These are phyloP conservation scores for Pyrus betulifolia DNA, from an alignment of 306 rosid genomes.

Conservation along the genomic window DNA sequence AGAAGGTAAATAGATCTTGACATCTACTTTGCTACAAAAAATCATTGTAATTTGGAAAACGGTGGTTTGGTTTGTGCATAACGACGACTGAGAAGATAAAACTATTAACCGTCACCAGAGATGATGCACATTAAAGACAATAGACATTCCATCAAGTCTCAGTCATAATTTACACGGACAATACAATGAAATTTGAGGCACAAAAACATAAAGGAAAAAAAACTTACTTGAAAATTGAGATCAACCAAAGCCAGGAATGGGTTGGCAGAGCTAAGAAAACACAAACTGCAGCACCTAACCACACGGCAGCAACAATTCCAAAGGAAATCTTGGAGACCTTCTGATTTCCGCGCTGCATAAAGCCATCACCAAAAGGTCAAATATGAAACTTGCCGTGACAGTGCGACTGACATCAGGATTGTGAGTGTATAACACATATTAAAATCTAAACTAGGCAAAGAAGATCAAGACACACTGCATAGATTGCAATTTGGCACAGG, in stretches of 20 bases:
- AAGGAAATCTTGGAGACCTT: constrained; percentile 50
- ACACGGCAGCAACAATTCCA: constrained; percentile 50
- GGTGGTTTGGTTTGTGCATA: not conserved
- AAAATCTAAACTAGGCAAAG: not conserved
- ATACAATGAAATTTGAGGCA: not conserved
- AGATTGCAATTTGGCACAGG: constrained; percentile 56
- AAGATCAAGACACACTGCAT: constrained; percentile 40
- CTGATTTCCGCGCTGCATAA: constrained; percentile 69
- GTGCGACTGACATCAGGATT: constrained; percentile 9
- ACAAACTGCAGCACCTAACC: constrained; percentile 62
- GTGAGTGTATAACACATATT: not conserved
- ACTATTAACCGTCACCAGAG: not conserved
- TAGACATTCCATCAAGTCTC: too few relatives aligned
- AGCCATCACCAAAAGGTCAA: not conserved
- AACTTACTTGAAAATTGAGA: constrained; percentile 63
- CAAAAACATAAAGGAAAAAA: not conserved
- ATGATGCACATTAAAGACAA: not conserved
- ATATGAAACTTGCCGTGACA: not conserved
- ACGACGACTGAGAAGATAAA: not conserved
- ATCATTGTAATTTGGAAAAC: not conserved
- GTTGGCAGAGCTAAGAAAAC: constrained; percentile 60
- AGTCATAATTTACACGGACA: not conserved
- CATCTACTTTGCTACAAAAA: not conserved
- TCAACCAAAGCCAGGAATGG: constrained; percentile 89
- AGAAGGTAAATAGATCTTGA: not conserved